These are phyloP conservation scores for Botrytis galanthina DNA, from an alignment of 2,329 filamentous ascomycete genomes.

Conservation along the genomic window DNA sequence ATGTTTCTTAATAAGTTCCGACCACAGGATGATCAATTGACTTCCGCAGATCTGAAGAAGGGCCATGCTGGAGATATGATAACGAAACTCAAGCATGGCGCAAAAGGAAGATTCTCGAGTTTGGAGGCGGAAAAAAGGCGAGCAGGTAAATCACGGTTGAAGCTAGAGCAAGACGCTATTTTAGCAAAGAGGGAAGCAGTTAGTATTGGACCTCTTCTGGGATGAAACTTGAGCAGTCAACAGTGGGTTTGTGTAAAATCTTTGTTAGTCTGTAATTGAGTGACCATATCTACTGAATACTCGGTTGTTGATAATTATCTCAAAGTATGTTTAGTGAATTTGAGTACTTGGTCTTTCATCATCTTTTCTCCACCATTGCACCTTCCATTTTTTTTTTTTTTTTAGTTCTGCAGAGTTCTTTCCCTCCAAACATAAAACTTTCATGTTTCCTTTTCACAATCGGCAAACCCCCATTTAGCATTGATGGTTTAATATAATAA, in stretches of 20 bases:
- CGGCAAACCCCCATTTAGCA: not conserved
- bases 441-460: not conserved
- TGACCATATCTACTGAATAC: not conserved
- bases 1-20: slow-evolving; percentile 67
- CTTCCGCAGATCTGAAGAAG: slow-evolving; percentile 62
- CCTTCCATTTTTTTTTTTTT: not conserved
- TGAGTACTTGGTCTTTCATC: not conserved
- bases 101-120: slow-evolving; percentile 59
- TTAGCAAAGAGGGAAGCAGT: slow-evolving; percentile 51
- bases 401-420: not conserved
- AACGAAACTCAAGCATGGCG: slow-evolving; percentile 84
- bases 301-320: not conserved
- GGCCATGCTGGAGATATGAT: slow-evolving; percentile 88
- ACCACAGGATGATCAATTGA: slow-evolving; percentile 53
- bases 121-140: slow-evolving; percentile 54
- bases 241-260: slow-evolving; percentile 17
- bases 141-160: slow-evolving; percentile 41
- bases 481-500: not conserved
- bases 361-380: not conserved
- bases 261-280: not conserved
- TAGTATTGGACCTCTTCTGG: slow-evolving; percentile 52
- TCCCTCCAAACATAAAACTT: not conserved
- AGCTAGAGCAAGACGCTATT: slow-evolving; percentile 42
- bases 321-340: not conserved
- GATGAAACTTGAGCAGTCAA: slow-evolving; percentile 22